phyloP scores from a whole-genome alignment of 805 yeast species.

The Metschnikowia hibisci region DNA sequence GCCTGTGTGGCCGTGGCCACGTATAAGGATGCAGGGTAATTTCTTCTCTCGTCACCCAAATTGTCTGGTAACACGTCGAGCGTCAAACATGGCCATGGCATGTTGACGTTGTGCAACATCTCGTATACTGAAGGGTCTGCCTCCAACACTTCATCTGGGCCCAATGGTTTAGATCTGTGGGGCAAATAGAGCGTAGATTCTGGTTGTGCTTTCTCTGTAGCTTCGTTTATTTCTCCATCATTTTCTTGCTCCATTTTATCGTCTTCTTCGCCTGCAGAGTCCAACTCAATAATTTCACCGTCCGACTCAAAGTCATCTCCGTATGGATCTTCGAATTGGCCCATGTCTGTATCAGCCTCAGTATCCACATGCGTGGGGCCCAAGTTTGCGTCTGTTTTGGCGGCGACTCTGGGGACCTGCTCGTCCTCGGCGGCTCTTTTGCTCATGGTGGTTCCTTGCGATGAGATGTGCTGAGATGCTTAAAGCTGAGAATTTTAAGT shows the following conservation, averaged over 20 bases:
- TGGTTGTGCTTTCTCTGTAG: slow-evolving; percentile 20
- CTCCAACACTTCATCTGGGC: slow-evolving; percentile 92
- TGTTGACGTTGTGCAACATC: slow-evolving; percentile 88
- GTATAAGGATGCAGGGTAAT: slow-evolving; percentile 82
- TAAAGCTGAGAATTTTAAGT: slow-evolving; percentile 8
- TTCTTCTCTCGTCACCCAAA: slow-evolving; percentile 83
- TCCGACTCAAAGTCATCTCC: slow-evolving; percentile 94
- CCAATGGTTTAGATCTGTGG: slow-evolving; percentile 82
- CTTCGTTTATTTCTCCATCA: slow-evolving; percentile 19
- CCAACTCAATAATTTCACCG: slow-evolving; percentile 82
- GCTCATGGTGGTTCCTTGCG: slow-evolving; percentile 10
- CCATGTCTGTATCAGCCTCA: slow-evolving; percentile 56
- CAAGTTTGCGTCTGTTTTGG: slow-evolving; percentile 33
- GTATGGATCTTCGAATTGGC: slow-evolving; percentile 82
- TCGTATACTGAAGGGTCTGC: slow-evolving; percentile 96
- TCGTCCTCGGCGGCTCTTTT: slow-evolving; percentile 18
- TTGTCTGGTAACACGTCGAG: slow-evolving; percentile 84
- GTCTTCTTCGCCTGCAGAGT: slow-evolving; percentile 46
- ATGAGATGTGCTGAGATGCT: slow-evolving; percentile 6
- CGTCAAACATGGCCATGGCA: slow-evolving; percentile 97
- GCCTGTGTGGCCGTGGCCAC: slow-evolving; percentile 95
- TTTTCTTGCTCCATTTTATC: slow-evolving; percentile 38
- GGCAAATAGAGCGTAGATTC: slow-evolving; percentile 70
- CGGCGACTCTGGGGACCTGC: slow-evolving; percentile 24
- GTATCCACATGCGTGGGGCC: slow-evolving; percentile 34